A percentile compares a stretch with the other conserved stretches of the same genome.
Conservation (phyloP, 2,329 filamentous ascomycete species). For the Fusarium sp. region DNA sequence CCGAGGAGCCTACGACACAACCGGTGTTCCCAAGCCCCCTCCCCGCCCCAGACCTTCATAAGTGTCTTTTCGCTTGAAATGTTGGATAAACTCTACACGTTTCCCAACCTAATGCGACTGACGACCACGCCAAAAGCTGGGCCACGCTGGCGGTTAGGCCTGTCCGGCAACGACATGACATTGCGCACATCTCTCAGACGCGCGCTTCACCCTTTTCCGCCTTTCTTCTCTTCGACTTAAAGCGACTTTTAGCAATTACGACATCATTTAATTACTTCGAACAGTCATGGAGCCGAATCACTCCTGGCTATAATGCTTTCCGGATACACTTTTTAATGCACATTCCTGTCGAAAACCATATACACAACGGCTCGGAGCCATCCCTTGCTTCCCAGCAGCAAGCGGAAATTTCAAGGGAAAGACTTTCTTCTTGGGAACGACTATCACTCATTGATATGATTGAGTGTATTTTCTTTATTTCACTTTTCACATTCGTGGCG, state of each 20-base stretch:
- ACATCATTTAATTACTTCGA: constrained; percentile 42
- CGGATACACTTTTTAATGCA: constrained; percentile 53
- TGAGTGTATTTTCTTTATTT: constrained; percentile 26
- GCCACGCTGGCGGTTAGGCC: constrained; percentile 41
- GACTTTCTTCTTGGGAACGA: constrained; percentile 33
- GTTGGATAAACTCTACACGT: constrained; percentile 37
- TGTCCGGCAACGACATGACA: constrained; percentile 35
- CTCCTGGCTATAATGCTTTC: constrained; percentile 48
- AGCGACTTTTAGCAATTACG: constrained; percentile 44
- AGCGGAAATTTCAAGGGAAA: constrained; percentile 45
- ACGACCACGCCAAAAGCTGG: constrained; percentile 36
- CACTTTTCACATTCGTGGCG: constrained; percentile 18
- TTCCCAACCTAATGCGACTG: constrained; percentile 32
- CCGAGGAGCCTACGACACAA: constrained; percentile 65
- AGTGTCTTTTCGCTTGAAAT: constrained; percentile 41
- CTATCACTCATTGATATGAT: constrained; percentile 28
- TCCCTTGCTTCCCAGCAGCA: constrained; percentile 56
- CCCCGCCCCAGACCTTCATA: constrained; percentile 57
- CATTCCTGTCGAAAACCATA: constrained; percentile 52
- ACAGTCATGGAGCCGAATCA: constrained; percentile 34
- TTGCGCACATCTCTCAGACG: constrained; percentile 11
- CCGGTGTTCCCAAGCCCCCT: constrained; percentile 62
- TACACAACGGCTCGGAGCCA: constrained; percentile 55
- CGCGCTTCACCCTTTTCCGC: constrained; percentile 25
- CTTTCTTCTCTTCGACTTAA: constrained; percentile 36